Conservation (phyloP, 169 alveolate species). For the Eimeria nieschulzi region DNA sequence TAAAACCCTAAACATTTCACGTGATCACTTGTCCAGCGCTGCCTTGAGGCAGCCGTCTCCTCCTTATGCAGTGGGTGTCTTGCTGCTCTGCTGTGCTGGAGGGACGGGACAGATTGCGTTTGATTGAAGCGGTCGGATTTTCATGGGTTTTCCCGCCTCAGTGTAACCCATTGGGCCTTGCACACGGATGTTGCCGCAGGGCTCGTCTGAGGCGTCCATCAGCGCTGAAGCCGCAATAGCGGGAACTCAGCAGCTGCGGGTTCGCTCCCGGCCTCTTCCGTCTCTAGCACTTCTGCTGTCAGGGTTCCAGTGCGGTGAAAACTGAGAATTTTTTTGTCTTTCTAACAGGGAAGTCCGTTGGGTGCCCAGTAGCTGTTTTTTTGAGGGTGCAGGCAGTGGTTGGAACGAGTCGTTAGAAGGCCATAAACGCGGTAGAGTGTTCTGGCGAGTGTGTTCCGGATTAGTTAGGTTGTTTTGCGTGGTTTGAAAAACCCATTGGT, state of each 20-base stretch:
- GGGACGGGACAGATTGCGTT: neutral
- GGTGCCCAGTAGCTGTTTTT: too few relatives aligned
- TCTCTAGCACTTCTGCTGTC: too few relatives aligned
- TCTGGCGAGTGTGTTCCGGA: too few relatives aligned
- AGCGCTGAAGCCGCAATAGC: constrained; percentile 7
- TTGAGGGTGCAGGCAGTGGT: too few relatives aligned
- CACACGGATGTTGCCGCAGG: constrained; percentile 42
- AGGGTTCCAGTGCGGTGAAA: too few relatives aligned
- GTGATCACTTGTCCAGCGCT: neutral
- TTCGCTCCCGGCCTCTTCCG: constrained; percentile 56
- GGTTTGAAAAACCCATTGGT: too few relatives aligned
- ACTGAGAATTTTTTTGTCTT: too few relatives aligned
- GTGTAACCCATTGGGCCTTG: constrained; percentile 34
- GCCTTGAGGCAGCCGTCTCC: neutral
- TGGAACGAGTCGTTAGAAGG: too few relatives aligned
- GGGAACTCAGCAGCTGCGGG: constrained; percentile 47
- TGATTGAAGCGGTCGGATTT: neutral
- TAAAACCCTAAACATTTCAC: constrained; percentile 27
- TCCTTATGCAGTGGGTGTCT: neutral
- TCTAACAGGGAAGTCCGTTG: too few relatives aligned
- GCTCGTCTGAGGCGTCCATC: constrained; percentile 39
- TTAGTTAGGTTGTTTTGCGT: too few relatives aligned
- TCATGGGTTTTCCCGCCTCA: constrained; percentile 28
- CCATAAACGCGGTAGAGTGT: too few relatives aligned
- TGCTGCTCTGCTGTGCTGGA: neutral